Evolutionary conservation across 1,139 yeast species (phyloP).

Genomic region (Zygosaccharomyces pseudobailii): DNA sequence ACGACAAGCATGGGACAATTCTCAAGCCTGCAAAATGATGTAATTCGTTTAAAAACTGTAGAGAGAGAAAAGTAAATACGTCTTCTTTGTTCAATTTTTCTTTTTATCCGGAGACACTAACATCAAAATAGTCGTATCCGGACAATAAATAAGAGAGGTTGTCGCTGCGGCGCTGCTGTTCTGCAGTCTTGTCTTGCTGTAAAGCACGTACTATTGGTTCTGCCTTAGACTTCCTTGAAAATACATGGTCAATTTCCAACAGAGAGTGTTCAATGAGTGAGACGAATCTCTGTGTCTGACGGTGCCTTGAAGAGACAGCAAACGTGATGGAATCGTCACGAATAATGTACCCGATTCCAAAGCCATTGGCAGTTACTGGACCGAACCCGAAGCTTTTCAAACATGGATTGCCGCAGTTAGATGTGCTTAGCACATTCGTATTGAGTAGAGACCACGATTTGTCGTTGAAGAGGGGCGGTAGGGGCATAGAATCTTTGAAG

Average conservation of each 20-base stretch:
- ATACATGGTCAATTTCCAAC: conserved; percentile 28
- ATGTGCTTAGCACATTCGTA: conserved; percentile 58
- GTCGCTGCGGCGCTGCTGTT: conserved; percentile 15
- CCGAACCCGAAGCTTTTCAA: conserved; percentile 87
- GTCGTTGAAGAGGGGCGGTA: conserved; percentile 72
- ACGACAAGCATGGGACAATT: not conserved
- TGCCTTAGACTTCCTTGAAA: conserved; percentile 15
- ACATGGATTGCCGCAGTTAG: conserved; percentile 83
- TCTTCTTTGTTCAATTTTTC: not conserved
- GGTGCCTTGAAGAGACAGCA: conserved; percentile 84
- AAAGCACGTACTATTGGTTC: not conserved
- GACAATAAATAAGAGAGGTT: conserved; percentile 26
- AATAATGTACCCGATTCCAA: conserved; percentile 87
- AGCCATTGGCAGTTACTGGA: conserved; percentile 85
- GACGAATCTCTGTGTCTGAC: conserved; percentile 80
- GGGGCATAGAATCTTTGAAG: conserved; percentile 42
- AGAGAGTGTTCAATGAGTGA: conserved; percentile 31
- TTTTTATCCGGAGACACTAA: conserved; percentile 27
- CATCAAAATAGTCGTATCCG: conserved; percentile 34
- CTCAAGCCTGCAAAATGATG: not conserved
- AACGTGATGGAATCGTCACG: conserved; percentile 80
- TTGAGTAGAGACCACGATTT: conserved; percentile 70
- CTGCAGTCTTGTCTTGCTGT: not conserved
- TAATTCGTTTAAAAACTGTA: not conserved
- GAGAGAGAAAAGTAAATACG: not conserved